Percentiles rank a stretch among this genome's conserved stretches.
Evolutionary conservation across 768 basidiomycete species (phyloP).

Genomic region (Rhodotorula kratochvilovae): DNA sequence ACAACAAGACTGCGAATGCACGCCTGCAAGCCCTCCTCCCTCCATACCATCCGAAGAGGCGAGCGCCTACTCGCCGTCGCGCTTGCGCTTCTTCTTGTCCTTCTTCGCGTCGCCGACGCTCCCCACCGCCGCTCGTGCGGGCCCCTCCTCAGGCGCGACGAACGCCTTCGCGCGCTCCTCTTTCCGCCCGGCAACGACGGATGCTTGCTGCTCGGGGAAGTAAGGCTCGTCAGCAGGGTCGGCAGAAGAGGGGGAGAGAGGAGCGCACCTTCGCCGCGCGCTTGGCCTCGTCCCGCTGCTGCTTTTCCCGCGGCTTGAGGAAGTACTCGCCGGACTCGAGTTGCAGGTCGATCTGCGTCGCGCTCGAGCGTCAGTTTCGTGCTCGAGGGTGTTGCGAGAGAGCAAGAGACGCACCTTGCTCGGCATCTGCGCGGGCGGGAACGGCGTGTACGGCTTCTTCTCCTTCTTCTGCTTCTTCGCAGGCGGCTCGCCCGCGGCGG

Average conservation of each 20-base stretch:
- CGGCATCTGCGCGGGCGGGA: conserved; percentile 89
- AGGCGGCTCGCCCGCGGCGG: conserved; percentile 66
- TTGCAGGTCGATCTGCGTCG: conserved; percentile 73
- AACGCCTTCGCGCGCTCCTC: conserved; percentile 82
- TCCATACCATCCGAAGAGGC: not conserved
- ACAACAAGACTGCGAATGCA: not conserved
- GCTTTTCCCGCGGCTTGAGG: conserved; percentile 84
- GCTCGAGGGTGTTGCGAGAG: not conserved
- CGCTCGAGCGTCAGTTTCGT: not conserved
- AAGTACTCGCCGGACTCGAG: conserved; percentile 97
- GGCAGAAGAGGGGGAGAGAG: not conserved
- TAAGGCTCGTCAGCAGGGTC: not conserved
- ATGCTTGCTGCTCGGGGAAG: conserved; percentile 63
- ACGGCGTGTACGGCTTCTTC: conserved; percentile 69
- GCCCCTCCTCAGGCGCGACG: conserved; percentile 75
- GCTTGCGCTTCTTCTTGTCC: conserved; percentile 54
- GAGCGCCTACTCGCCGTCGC: conserved; percentile 46
- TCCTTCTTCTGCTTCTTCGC: conserved; percentile 96
- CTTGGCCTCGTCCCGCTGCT: conserved; percentile 64
- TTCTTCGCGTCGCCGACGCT: conserved; percentile 67
- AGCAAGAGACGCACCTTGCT: conserved; percentile 63
- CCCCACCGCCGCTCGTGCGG: conserved; percentile 54
- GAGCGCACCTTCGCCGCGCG: conserved; percentile 62
- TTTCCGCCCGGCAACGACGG: conserved; percentile 63
- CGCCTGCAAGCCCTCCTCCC: not conserved